These are phyloP conservation scores for Brasenia schreberi DNA, from an alignment of 164 flowering plant species.

Conservation along the genomic window DNA sequence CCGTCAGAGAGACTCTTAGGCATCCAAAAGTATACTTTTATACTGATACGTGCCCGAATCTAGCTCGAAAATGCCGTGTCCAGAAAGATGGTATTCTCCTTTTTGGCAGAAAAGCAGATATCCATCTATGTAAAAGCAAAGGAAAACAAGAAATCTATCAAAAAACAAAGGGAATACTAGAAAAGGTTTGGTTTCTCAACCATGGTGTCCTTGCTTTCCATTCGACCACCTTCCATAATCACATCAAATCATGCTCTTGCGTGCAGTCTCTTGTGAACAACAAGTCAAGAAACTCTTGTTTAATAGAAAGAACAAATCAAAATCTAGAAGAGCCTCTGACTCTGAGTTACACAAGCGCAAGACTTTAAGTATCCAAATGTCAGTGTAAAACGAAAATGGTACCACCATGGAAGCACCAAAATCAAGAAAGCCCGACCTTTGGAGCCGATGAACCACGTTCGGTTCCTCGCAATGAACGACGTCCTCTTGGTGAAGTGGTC, in stretches of 20 bases:
- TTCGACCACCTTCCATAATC: too few species aligned
- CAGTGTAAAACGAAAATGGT: neutral
- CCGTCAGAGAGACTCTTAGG: neutral
- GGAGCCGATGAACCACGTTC: constrained; percentile 11
- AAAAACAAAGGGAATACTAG: neutral
- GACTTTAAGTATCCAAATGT: neutral
- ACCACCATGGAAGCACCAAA: neutral
- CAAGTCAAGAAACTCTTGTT: too few species aligned
- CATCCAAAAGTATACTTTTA: neutral
- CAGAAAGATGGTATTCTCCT: neutral
- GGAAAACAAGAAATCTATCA: neutral
- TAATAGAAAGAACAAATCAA: neutral
- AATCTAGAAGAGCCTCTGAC: neutral
- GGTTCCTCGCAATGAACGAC: constrained; percentile 7
- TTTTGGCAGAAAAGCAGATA: neutral
- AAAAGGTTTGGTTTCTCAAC: neutral
- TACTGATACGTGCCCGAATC: neutral
- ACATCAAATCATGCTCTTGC: too few species aligned
- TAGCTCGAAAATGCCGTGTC: neutral
- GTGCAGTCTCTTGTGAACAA: too few species aligned
- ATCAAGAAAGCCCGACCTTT: constrained; percentile 11
- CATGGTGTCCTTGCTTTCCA: neutral
- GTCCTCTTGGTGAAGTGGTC: constrained; percentile 12
- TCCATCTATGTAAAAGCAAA: neutral
- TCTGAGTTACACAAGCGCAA: neutral